Percentiles rank a stretch among this genome's conserved stretches.
These are phyloP conservation scores for Boletus reticulatus DNA, from an alignment of 768 basidiomycete species.

Conservation along the genomic window DNA sequence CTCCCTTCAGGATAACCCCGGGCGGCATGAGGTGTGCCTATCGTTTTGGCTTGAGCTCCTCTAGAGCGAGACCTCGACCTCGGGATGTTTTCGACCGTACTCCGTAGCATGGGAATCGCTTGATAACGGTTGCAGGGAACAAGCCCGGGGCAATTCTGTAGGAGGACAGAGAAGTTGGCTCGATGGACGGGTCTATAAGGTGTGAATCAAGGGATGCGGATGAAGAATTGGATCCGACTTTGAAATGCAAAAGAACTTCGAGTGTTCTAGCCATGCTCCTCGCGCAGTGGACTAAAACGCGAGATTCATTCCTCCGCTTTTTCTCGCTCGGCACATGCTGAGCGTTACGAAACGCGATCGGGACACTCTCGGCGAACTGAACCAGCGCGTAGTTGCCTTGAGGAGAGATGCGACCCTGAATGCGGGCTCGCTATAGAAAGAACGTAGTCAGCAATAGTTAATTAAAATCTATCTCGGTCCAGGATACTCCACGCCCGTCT, in stretches of 20 bases:
- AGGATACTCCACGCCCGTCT: slow-evolving; percentile 34
- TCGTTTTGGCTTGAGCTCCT: slow-evolving; percentile 24
- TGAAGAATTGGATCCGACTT: slow-evolving; percentile 28
- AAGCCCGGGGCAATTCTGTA: slow-evolving; percentile 23
- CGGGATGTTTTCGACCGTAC: slow-evolving; percentile 29
- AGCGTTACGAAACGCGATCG: slow-evolving; percentile 34
- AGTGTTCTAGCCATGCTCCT: slow-evolving; percentile 36
- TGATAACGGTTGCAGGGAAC: slow-evolving; percentile 22
- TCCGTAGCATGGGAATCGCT: slow-evolving; percentile 29
- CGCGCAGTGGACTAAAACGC: slow-evolving; percentile 32
- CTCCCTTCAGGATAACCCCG: slow-evolving; percentile 29
- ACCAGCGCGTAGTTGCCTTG: slow-evolving; percentile 37
- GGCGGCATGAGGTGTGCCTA: slow-evolving; percentile 20
- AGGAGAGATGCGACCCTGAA: slow-evolving; percentile 33
- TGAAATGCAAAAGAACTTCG: slow-evolving; percentile 36
- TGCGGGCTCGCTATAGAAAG: slow-evolving; percentile 19
- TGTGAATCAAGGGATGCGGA: slow-evolving; percentile 28
- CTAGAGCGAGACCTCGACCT: slow-evolving; percentile 26
- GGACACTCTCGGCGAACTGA: slow-evolving; percentile 36
- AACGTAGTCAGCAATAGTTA: slow-evolving; percentile 25
- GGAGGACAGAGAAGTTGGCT: slow-evolving; percentile 13
- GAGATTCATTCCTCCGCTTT: slow-evolving; percentile 36
- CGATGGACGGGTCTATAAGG: slow-evolving; percentile 28
- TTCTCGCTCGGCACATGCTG: slow-evolving; percentile 30
- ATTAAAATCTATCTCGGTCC: slow-evolving; percentile 35